Base-by-base conservation (phyloP, 179 eudicot species). In the Pouteria campechiana region DNA sequence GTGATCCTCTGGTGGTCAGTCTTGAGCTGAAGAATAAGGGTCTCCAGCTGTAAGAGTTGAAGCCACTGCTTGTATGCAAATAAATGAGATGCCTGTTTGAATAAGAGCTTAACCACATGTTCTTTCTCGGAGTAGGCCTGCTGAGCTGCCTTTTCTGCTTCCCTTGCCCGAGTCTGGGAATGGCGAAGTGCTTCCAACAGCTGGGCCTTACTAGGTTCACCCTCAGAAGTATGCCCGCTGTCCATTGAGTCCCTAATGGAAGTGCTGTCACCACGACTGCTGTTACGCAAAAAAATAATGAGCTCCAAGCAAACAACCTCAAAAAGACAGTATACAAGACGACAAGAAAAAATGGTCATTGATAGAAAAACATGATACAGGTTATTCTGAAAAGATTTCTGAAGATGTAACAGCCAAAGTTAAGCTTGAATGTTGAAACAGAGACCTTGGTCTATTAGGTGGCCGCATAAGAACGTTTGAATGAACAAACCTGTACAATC, bases 111-210 rank as follows among this genome's bases (percentile, higher is more conserved):
- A 17, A 84, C 67, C 20, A 84, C 56, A 43, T 84, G 92, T 43
- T 84, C 93, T 52, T 84, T 88, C 49, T 88, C 93, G 1, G 67
- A 72, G 46, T 57, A 67, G 4, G 94, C 94, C 64, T 68, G 69
- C 52, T 84, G 66, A 25, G 84, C 92, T 24, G 79, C 95, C 31
- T 57, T 65, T 57, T 88, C 97, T 0, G 97, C 97, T 65, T 70
- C 88, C 57, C 97, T 74, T 19, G 97, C 97, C 20, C 95, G 93
- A 13, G 97, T 81, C 65, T 88, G 95, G 32, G 95, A 88, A 72
- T 88, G 95, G 39, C 80, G 67, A 2, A 88, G 79, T n/a, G 97
- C 97, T 69, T 88, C 88, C 37, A 88, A 40, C 31, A 88, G 75
- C 67, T 69, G 60, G 25, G 79, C 82, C 41, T 73, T 77, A 52